Base-by-base conservation (phyloP, 352 stramenopile species). In the Globisporangium megalacanthum region DNA sequence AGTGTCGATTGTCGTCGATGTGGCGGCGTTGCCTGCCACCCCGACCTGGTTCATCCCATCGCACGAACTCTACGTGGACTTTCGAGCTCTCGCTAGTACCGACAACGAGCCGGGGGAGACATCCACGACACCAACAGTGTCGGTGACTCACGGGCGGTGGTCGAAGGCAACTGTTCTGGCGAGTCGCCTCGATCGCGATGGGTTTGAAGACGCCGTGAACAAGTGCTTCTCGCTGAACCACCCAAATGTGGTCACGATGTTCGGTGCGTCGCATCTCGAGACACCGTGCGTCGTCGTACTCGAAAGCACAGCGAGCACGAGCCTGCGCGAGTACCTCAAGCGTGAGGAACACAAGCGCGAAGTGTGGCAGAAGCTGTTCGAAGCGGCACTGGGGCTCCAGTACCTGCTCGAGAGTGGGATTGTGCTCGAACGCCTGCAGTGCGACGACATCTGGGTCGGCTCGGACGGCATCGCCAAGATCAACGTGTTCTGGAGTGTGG, bases 211-310 rank as follows among this genome's bases (percentile, higher is more conserved):
- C 5, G 22, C 4, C 0, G 39, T 50, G 4, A 25, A 41, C 11
- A 19, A 1, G 6, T 58, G 52, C 22, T 49, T 75, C 92, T 42
- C 83, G 66, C 31, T 71, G 35, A 61, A 54, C 1, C 56, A 66
- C 52, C 65, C 65, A 4, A 59, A 72, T n/a, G 49, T 70, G 29
- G 39, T 55, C 8, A 55, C 54, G 19, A 39, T 70, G 2, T 65
- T 57, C 29, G 64, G 64, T 7, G 64, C 55, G 4, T 66, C 54
- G 8, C 54, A 70, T 14, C 54, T 66, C 3, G 36, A 47, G 0
- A 25, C 22, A 10, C 29, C 19, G 5, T 54, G 50, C 29, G 9
- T 53, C 3, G 17, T 41, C 31, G 39, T 33, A 7, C 51, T 20
- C 49, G 53, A 44, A 29, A 52, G 13, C 14, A 3, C 7, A 17